Base-by-base conservation (phyloP, 2,329 filamentous ascomycete genomes). In the Verticillium isaacii region DNA sequence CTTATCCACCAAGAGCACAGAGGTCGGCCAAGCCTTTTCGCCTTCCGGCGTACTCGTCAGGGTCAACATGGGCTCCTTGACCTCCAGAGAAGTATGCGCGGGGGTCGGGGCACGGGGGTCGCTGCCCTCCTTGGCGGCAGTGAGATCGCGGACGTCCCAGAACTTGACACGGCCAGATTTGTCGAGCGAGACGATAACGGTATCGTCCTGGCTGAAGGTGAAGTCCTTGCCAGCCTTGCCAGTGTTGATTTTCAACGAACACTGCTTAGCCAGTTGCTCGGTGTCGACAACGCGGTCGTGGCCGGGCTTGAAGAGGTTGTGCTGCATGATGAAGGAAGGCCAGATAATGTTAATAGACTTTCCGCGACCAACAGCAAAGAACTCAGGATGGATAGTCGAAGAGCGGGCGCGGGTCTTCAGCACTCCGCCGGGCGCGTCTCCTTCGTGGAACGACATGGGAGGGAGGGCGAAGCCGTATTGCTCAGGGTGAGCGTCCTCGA, bases 211-310 rank as follows among this genome's bases (percentile, higher is more conserved):
- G 75, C 94, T 97, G 78, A 99, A 99, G 56, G 89, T 90, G 74
- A 99, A 99, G 74, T 99, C 95, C 76, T 99, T 99, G 66, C 93
- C 95, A 67, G 95, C 94, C 80, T 99, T 99, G 68, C 94, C 95
- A 65, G 93, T 98, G 68, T 94, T 92, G 76, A 99, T 97, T 77
- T 93, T 96, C 66, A 98, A 81, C 57, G 91, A 91, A 71, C 91
- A 93, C 72, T 97, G 90, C 71, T 89, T 89, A 67, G 95, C 86
- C 66, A 96, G 92, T 71, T 88, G 90, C 73, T 97, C 93, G 0
- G 91, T 95, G 72, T 97, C 91, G 64, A 97, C 92, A 60, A 88
- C 80, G 54, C 86, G 85, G 68, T 88, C 86, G 66, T 86, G 83
- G 32, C 84, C 85, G 58, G 83, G 77, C 74, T 87, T 88, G 76